Conservation (phyloP, 257 asterid species). For the Galeopsis tetrahit region DNA sequence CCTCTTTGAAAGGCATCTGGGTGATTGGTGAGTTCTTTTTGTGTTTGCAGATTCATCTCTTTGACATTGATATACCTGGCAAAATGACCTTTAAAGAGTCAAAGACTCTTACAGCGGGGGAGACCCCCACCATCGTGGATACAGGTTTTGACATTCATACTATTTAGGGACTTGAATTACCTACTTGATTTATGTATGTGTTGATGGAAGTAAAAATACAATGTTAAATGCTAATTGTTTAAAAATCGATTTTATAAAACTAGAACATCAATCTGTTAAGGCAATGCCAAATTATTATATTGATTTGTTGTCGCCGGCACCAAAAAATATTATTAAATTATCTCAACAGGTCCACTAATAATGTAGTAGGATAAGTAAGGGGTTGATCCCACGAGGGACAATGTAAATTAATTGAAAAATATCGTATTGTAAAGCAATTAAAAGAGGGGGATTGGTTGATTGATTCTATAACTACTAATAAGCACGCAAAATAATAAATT, state of each 20-base stretch:
- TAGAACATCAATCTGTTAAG: slow-evolving; percentile 14
- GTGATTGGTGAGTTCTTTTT: slow-evolving; percentile 15
- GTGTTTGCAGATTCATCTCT: slow-evolving; percentile 75
- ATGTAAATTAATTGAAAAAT: too few species aligned
- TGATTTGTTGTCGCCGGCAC: too few species aligned
- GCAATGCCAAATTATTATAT: neutral
- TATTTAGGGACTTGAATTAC: slow-evolving; percentile 18
- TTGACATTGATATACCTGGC: slow-evolving; percentile 89
- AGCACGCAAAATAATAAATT: too few species aligned
- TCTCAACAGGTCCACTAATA: too few species aligned
- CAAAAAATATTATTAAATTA: too few species aligned
- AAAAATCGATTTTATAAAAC: slow-evolving; percentile 13
- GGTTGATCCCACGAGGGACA: too few species aligned
- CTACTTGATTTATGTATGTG: slow-evolving; percentile 8
- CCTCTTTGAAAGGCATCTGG: slow-evolving; percentile 24
- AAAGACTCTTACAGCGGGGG: slow-evolving; percentile 85
- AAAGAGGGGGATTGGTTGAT: too few species aligned
- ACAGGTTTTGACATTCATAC: slow-evolving; percentile 56
- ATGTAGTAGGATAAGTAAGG: too few species aligned
- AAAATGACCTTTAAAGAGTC: slow-evolving; percentile 82
- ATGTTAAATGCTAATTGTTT: slow-evolving; percentile 29
- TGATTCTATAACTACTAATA: too few species aligned
- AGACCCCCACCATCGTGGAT: slow-evolving; percentile 79
- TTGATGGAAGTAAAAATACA: slow-evolving; percentile 12
- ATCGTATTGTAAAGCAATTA: too few species aligned